Evolutionary conservation across 352 stramenopile genomes (phyloP).

Genomic region (Blastocystis sp.): DNA sequence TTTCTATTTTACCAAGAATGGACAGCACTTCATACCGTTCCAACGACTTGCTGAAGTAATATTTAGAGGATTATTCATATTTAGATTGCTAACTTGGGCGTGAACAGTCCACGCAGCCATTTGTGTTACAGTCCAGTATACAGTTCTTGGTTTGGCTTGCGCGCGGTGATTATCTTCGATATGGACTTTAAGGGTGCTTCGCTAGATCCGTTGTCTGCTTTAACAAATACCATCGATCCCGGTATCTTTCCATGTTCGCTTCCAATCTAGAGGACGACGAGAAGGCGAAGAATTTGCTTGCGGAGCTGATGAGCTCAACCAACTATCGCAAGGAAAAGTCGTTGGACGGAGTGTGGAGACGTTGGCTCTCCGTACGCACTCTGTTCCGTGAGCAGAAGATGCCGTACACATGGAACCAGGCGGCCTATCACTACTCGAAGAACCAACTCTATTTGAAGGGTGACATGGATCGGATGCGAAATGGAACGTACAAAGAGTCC

Average conservation of each 20-base stretch:
- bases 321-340: neutral
- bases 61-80: neutral
- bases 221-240: neutral
- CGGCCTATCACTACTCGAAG: conserved; percentile 41
- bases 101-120: conserved; percentile 24
- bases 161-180: conserved; percentile 3
- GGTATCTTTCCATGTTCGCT: conserved; percentile 1
- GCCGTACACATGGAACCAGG: conserved; percentile 13
- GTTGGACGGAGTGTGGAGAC: conserved; percentile 4
- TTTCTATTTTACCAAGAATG: neutral
- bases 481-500: neutral
- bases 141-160: conserved; percentile 25
- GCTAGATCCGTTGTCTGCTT: too few species aligned
- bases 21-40: neutral
- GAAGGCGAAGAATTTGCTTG: conserved; percentile 5
- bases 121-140: conserved; percentile 3
- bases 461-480: neutral
- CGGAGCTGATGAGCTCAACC: neutral
- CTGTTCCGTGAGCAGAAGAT: neutral
- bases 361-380: conserved; percentile 1
- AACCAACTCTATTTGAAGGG: conserved; percentile 5
- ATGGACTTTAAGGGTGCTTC: neutral
- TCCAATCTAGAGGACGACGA: neutral
- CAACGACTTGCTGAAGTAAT: conserved; percentile 5
- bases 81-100: neutral